Evolutionary conservation across 2,329 filamentous ascomycete genomes (phyloP).

Genomic region (Claviceps maximensis): DNA sequence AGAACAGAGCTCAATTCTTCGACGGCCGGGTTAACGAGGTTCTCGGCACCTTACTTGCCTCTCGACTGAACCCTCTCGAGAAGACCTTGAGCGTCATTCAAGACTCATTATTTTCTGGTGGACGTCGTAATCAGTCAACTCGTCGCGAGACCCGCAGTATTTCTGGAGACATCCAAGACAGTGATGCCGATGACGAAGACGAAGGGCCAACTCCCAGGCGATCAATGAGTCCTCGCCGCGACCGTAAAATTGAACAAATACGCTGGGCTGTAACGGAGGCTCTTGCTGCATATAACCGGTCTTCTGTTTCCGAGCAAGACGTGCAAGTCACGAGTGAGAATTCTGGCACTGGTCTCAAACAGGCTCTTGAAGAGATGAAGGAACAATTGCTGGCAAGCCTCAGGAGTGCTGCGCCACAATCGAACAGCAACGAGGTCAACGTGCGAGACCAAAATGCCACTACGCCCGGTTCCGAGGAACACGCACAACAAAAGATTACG

Average conservation of each 20-base stretch:
- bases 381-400: constrained; percentile 25
- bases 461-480: constrained; percentile 35
- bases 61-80: constrained; percentile 69
- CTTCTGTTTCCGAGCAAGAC: constrained; percentile 12
- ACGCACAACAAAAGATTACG: constrained; percentile 38
- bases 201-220: constrained; percentile 55
- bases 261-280: constrained; percentile 61
- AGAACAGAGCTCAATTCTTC: constrained; percentile 74
- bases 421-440: constrained; percentile 35
- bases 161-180: constrained; percentile 60
- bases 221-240: constrained; percentile 63
- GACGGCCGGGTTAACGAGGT: constrained; percentile 80
- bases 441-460: constrained; percentile 37
- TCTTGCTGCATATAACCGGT: constrained; percentile 42
- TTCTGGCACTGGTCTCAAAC: constrained; percentile 39
- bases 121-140: constrained; percentile 40
- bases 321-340: constrained; percentile 22
- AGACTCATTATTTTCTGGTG: constrained; percentile 47
- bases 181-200: constrained; percentile 90
- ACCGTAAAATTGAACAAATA: constrained; percentile 74
- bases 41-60: constrained; percentile 63
- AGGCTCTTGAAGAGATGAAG: constrained; percentile 53
- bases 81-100: constrained; percentile 66
- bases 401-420: constrained; percentile 15
- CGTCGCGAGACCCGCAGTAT: constrained; percentile 49